These are phyloP conservation scores for Aspergillus tubingensis DNA, from an alignment of 2,329 filamentous ascomycete genomes.

Conservation along the genomic window DNA sequence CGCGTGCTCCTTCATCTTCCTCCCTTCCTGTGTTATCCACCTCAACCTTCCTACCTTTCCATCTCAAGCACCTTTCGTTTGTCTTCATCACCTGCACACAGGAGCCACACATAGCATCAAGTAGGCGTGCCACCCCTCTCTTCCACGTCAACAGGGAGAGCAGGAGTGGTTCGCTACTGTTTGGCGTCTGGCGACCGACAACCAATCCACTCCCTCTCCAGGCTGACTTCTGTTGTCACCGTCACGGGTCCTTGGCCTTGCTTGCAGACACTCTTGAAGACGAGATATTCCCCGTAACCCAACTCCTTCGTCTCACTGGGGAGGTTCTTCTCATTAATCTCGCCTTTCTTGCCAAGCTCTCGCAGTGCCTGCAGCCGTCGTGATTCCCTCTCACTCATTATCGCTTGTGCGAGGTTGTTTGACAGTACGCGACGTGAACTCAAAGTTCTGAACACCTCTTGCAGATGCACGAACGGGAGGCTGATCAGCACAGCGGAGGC, in stretches of 20 bases:
- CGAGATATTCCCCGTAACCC: slow-evolving; percentile 26
- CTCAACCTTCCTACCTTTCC: not conserved
- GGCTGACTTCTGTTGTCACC: slow-evolving; percentile 8
- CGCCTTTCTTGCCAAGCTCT: not conserved
- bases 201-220: slow-evolving; percentile 24
- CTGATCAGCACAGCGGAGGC: slow-evolving; percentile 32
- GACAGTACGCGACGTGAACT: slow-evolving; percentile 18
- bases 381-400: slow-evolving; percentile 33
- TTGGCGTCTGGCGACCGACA: not conserved
- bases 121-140: not conserved
- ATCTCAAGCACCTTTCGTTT: not conserved
- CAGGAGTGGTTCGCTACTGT: not conserved
- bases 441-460: slow-evolving; percentile 24
- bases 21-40: not conserved
- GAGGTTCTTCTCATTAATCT: not conserved
- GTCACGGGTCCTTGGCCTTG: not conserved
- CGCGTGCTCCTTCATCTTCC: not conserved
- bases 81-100: not conserved
- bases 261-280: not conserved
- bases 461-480: slow-evolving; percentile 30
- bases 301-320: slow-evolving; percentile 20
- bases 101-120: not conserved
- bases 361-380: slow-evolving; percentile 29
- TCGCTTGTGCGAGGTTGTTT: slow-evolving; percentile 16
- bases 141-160: not conserved